Evolutionary conservation across 208 protist species (phyloP).

Genomic region (Leishmania mexicana): DNA sequence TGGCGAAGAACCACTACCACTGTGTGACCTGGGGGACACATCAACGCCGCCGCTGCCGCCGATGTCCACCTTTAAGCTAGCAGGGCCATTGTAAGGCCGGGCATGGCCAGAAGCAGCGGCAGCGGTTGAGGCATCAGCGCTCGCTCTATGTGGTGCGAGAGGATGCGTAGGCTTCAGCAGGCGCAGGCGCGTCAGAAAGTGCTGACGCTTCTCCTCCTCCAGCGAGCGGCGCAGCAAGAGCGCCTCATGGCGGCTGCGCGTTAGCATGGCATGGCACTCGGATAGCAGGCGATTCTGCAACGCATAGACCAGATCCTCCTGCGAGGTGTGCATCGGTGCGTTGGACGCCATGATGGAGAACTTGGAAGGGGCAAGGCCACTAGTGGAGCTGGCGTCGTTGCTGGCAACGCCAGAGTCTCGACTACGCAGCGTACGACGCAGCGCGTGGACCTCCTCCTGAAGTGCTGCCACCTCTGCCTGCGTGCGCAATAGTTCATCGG

Average conservation of each 20-base stretch:
- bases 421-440: constrained; percentile 17
- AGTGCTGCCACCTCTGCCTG: constrained; percentile 20
- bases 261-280: constrained; percentile 39
- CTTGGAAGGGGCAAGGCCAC: neutral
- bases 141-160: neutral
- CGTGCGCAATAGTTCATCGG: neutral
- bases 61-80: neutral
- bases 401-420: neutral
- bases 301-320: constrained; percentile 19
- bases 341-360: neutral
- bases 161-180: constrained; percentile 29
- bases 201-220: constrained; percentile 44
- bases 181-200: constrained; percentile 41
- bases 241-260: constrained; percentile 31
- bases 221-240: constrained; percentile 25
- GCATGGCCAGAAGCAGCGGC: neutral
- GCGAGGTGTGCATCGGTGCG: neutral
- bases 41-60: neutral
- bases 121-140: neutral
- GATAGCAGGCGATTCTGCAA: constrained; percentile 33
- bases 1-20: constrained; percentile 1
- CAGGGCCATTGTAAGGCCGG: neutral
- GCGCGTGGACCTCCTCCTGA: constrained; percentile 19
- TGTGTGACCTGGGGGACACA: neutral
- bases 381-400: neutral